A percentile compares a stretch with the other conserved stretches of the same genome.
Evolutionary conservation across 2,329 filamentous ascomycete species (phyloP).

Genomic region (Colletotrichum orbiculare): DNA sequence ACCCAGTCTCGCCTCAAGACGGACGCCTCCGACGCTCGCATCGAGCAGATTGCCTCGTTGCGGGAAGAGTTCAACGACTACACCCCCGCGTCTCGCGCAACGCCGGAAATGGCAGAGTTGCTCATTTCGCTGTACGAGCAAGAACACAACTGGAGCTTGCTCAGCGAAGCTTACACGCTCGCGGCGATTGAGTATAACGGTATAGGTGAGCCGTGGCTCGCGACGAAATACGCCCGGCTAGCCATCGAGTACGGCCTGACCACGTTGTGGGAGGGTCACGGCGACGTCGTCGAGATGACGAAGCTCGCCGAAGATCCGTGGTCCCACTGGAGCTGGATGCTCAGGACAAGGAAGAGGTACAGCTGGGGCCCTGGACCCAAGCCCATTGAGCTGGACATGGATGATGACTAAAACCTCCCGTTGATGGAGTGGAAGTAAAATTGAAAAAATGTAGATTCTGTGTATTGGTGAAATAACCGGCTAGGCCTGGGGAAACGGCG

Average conservation of each 20-base stretch:
- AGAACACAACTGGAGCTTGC: slow-evolving; percentile 49
- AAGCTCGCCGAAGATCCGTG: slow-evolving; percentile 48
- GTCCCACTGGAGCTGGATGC: slow-evolving; percentile 54
- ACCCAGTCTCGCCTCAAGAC: slow-evolving; percentile 41
- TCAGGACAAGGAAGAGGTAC: slow-evolving; percentile 46
- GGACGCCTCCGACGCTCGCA: slow-evolving; percentile 50
- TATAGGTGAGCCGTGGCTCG: slow-evolving; percentile 51
- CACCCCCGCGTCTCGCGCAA: slow-evolving; percentile 43
- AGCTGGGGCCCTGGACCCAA: slow-evolving; percentile 41
- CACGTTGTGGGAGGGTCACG: slow-evolving; percentile 37
- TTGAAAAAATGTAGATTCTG: not conserved
- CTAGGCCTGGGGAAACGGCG: not conserved
- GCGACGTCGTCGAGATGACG: slow-evolving; percentile 49
- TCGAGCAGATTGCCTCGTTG: slow-evolving; percentile 48
- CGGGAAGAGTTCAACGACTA: slow-evolving; percentile 47
- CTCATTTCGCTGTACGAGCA: slow-evolving; percentile 52
- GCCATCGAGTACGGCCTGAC: slow-evolving; percentile 50
- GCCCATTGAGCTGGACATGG: slow-evolving; percentile 14
- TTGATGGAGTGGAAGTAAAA: not conserved
- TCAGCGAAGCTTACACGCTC: slow-evolving; percentile 50
- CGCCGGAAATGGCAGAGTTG: slow-evolving; percentile 52
- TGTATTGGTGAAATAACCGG: not conserved
- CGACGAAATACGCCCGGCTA: slow-evolving; percentile 50
- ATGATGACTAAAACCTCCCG: slow-evolving; percentile 38
- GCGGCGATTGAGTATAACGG: slow-evolving; percentile 54